Base-by-base conservation (phyloP, 192 early-diverging fungal species). In the Gigaspora rosea region DNA sequence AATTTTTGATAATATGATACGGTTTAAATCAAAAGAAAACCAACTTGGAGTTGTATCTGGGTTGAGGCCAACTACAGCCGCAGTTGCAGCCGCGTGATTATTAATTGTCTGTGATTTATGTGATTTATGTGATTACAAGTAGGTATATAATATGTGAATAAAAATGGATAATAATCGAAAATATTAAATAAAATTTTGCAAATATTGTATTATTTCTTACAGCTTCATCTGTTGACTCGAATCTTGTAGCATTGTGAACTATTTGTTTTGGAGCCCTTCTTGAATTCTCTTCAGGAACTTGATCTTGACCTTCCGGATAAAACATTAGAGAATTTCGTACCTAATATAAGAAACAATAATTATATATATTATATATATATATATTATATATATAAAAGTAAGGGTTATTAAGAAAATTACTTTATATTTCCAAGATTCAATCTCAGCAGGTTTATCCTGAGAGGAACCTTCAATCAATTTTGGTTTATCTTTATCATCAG, bases 241-340 rank as follows among this genome's bases (percentile, higher is more conserved):
- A 87, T 18, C 84, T 81, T 1, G 93, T 94, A 35, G 91, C 88
- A 22, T 61, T 35, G 80, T 92, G 86, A 13, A 80, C 80, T 51
- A 95, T 88, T 54, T 90, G 80, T 78, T 91, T 92, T 66, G 91
- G 88, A 4, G 82, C 78, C 0, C 78, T 84, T 35, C 91, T 83
- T 3, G 80, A 68, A 9, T 79, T 71, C 33, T 78, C 59, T 8
- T 82, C 77, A 22, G 82, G 56, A 52, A 86, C 48, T 72, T 77
- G 51, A 78, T 86, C 71, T 13, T 81, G 69, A 13, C 84, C 88
- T 36, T 92, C 88, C 0, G 89, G 91, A 67, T 81, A 80, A 78
- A 94, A 93, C 92, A 95, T 94, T n/a, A 95, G 77, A 0, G 88
- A 54, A 69, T 92, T 93, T 56, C 86, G 88, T n/a, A 89, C 85